These are phyloP conservation scores for Lunasporangiospora selenospora DNA, from an alignment of 192 early-diverging fungal species.

Conservation along the genomic window DNA sequence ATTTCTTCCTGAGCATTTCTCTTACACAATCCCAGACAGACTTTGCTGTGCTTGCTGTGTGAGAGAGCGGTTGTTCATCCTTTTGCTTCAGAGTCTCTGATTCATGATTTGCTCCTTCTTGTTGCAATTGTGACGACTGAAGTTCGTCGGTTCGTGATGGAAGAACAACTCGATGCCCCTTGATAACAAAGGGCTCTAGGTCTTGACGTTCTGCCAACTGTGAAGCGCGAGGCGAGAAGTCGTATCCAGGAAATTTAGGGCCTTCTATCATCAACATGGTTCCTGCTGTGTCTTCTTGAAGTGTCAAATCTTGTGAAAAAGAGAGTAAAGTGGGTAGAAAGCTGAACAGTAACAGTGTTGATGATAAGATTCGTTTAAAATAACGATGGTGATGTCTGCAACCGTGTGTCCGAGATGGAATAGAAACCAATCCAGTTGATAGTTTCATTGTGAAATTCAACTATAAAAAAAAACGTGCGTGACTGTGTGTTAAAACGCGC, in stretches of 20 bases:
- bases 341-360: too few species aligned
- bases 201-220: background rate
- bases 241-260: slow-evolving; percentile 37
- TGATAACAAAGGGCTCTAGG: slow-evolving; percentile 14
- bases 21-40: slow-evolving; percentile 46
- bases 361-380: too few species aligned
- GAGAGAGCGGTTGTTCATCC: slow-evolving; percentile 6
- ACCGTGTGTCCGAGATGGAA: too few species aligned
- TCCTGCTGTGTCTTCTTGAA: too few species aligned
- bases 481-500: too few species aligned
- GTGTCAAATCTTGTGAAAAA: too few species aligned
- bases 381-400: too few species aligned
- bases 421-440: too few species aligned
- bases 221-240: slow-evolving; percentile 29
- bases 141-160: background rate
- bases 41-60: slow-evolving; percentile 29
- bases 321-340: too few species aligned
- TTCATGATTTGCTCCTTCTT: background rate
- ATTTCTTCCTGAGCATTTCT: background rate
- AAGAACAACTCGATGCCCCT: slow-evolving; percentile 24
- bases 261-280: slow-evolving; percentile 44
- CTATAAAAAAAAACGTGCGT: too few species aligned
- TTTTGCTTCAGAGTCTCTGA: background rate
- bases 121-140: too few species aligned
- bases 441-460: too few species aligned